Percentiles rank a stretch among this genome's conserved stretches.
phyloP scores from a whole-genome alignment of 352 stramenopile species.

The Globisporangium recalcitrans region DNA sequence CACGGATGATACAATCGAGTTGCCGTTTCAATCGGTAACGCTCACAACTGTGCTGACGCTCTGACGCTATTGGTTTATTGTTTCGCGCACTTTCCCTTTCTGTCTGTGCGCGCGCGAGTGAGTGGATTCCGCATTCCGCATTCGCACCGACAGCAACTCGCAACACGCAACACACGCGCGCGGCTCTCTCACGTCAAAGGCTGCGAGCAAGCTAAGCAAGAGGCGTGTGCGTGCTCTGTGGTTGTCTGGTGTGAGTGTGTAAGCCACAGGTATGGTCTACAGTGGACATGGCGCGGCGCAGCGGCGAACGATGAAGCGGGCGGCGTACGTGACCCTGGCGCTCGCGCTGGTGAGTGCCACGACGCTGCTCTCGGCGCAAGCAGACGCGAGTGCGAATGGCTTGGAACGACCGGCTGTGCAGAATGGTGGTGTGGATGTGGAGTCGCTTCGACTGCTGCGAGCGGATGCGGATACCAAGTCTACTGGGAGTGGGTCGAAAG shows the following conservation, averaged over 20 bases:
- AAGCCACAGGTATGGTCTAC: background rate
- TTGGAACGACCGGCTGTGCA: background rate
- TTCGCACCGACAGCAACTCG: background rate
- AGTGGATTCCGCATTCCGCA: background rate
- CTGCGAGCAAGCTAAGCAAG: too few species aligned
- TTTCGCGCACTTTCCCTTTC: background rate
- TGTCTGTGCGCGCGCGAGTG: background rate
- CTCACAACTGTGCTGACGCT: background rate
- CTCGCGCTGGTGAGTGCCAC: background rate
- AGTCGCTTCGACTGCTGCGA: background rate
- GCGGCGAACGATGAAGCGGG: slow-evolving; percentile 8
- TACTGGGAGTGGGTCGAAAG: background rate
- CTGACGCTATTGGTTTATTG: background rate
- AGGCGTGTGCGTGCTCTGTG: background rate
- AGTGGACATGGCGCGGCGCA: background rate
- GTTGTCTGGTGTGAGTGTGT: background rate
- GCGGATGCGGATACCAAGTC: background rate
- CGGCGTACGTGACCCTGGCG: background rate
- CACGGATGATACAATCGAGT: background rate
- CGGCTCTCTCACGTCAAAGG: too few species aligned
- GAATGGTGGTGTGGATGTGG: background rate
- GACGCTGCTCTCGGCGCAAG: background rate
- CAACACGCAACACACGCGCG: background rate
- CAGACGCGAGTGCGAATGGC: background rate
- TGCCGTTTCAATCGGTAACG: background rate